Percentiles rank a stretch among this genome's conserved stretches.
Evolutionary conservation across 306 rosid species (phyloP).

Genomic region (Malus fusca): DNA sequence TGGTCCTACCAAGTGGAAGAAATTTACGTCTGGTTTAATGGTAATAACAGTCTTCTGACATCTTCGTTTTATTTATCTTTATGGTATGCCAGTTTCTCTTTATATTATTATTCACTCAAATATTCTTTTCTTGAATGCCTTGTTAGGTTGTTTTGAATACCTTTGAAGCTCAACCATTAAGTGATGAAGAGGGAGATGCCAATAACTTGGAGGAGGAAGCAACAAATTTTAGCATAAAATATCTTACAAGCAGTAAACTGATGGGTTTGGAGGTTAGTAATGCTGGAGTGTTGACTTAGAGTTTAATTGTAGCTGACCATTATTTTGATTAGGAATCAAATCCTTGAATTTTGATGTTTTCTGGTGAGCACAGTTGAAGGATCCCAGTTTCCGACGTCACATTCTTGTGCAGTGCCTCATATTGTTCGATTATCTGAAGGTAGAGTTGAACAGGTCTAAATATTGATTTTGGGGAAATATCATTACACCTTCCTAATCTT

Average conservation of each 20-base stretch:
- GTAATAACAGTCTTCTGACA: conserved; percentile 26
- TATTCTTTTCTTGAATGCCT: conserved; percentile 12
- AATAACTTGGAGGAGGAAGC: conserved; percentile 85
- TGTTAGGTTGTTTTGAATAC: conserved; percentile 70
- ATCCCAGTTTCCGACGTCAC: conserved; percentile 92
- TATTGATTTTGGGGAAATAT: background rate
- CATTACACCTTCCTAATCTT: background rate
- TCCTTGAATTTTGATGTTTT: background rate
- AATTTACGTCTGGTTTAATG: conserved; percentile 68
- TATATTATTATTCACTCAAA: conserved; percentile 5
- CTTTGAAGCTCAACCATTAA: conserved; percentile 92
- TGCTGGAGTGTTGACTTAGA: conserved; percentile 10
- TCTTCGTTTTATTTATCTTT: background rate
- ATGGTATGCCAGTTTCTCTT: background rate
- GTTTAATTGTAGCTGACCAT: conserved; percentile 5
- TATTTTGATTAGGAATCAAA: conserved; percentile 3
- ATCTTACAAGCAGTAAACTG: conserved; percentile 93
- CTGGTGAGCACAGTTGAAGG: conserved; percentile 56
- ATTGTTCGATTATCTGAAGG: conserved; percentile 89
- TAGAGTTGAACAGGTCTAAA: conserved; percentile 8
- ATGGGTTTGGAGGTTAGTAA: conserved; percentile 86
- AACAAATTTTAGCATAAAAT: conserved; percentile 85
- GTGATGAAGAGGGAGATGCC: conserved; percentile 94
- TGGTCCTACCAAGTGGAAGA: conserved; percentile 79
- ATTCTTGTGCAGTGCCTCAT: conserved; percentile 94